Evolutionary conservation across 129 eudicot species (phyloP), one percentile per base, ranked within the genome.

Genomic region (Chrysanthemum makinoi): DNA sequence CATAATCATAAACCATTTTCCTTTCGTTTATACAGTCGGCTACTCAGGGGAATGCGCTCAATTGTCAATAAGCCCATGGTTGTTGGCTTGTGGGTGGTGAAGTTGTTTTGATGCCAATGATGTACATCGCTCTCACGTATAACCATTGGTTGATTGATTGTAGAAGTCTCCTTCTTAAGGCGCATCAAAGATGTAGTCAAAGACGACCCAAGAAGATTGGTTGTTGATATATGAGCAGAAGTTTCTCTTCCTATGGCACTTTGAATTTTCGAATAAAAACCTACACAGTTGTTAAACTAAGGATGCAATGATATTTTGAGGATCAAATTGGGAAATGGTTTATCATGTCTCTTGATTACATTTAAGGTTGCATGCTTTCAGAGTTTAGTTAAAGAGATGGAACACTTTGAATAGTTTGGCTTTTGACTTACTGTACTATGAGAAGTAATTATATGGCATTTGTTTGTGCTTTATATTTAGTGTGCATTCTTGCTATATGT

Each of bases 11-110:
- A 39, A 39, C 44, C 44, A 6, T 39, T 39, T 39, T 39, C 44
- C 10, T 22, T 9, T 59, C 14, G 10, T 4, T 19, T 22, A 0
- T 3, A 16, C 39, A 22, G 64, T 58, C 35, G 14, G 63, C 63
- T 58, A 58, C 10, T 58, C 15, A 20, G 11, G 64, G 64, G 64
- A 28, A 58, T 58, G 64, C 64, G 22, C 30, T 58, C 35, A 28
- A 57, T 57, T 18, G 62, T 57, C 62, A 57, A 57, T 14, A 19
- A 57, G 62, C 62, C 62, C 62, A 57, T 57, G 62, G 62, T 57
- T 9, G 62, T 19, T 19, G 35, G 33, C 10, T 57, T 9, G 62
- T 19, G 9, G 62, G 33, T 20, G 62, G 15, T 12, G 8, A 57
- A 57, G 8, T 57, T 17, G 35, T 57, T 13, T 57, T 14, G 11